Conservation (phyloP, 179 eudicot genomes). For the Nepenthes alata region DNA sequence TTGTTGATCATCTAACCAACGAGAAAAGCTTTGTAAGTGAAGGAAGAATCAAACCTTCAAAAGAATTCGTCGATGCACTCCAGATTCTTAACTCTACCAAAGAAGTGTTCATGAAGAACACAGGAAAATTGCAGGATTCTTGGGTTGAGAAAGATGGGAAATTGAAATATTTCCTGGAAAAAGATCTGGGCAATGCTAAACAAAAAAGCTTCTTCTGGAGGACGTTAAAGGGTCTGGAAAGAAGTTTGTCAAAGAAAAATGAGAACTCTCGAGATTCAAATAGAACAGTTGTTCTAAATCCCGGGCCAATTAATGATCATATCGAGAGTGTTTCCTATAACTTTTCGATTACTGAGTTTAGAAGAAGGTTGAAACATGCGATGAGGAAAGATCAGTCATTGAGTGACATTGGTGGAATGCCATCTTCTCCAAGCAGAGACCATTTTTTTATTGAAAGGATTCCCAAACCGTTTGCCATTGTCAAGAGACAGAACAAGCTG, state of each 20-base stretch:
- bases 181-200: slow-evolving; percentile 21
- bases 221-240: slow-evolving; percentile 47
- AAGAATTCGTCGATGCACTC: slow-evolving; percentile 47
- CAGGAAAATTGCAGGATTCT: slow-evolving; percentile 34
- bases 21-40: slow-evolving; percentile 24
- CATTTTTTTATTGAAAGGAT: slow-evolving; percentile 63
- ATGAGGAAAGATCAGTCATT: slow-evolving; percentile 57
- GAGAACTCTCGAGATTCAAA: slow-evolving; percentile 24
- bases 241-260: slow-evolving; percentile 19
- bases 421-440: slow-evolving; percentile 62
- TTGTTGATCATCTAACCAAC: slow-evolving; percentile 35
- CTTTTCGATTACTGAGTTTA: slow-evolving; percentile 48
- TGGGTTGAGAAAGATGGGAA: slow-evolving; percentile 27
- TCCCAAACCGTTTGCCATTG: slow-evolving; percentile 31
- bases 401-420: slow-evolving; percentile 35
- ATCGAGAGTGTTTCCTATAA: slow-evolving; percentile 29
- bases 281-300: slow-evolving; percentile 54
- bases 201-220: slow-evolving; percentile 50
- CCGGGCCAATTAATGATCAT: slow-evolving; percentile 17
- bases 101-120: slow-evolving; percentile 42
- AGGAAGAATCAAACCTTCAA: slow-evolving; percentile 24
- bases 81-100: slow-evolving; percentile 50
- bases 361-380: slow-evolving; percentile 52
- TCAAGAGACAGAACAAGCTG: slow-evolving; percentile 4
- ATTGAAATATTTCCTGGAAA: slow-evolving; percentile 18